These are phyloP conservation scores for Flaveria floridana DNA, from an alignment of 140 eudicot species.

Conservation along the genomic window DNA sequence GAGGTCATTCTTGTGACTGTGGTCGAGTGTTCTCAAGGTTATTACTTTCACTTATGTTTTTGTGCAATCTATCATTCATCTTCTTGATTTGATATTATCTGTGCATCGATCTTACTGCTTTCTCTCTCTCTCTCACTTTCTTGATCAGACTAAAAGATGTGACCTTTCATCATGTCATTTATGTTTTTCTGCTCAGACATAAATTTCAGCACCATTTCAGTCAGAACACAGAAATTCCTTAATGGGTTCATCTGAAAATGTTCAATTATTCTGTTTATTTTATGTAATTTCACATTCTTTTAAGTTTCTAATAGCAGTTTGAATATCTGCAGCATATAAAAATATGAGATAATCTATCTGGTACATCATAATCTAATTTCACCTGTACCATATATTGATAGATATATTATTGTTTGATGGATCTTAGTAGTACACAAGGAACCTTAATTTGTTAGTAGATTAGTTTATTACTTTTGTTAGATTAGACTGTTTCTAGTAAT, in stretches of 20 bases:
- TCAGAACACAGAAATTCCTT: slow-evolving; percentile 36
- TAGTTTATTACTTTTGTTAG: slow-evolving; percentile 13
- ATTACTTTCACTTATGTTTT: not conserved
- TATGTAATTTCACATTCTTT: slow-evolving; percentile 28
- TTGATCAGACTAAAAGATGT: slow-evolving; percentile 32
- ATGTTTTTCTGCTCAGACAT: slow-evolving; percentile 37
- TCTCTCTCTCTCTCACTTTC: slow-evolving; percentile 28
- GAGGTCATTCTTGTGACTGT: slow-evolving; percentile 81
- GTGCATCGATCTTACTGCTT: slow-evolving; percentile 27
- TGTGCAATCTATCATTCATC: not conserved
- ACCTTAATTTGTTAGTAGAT: not conserved
- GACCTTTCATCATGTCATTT: slow-evolving; percentile 42
- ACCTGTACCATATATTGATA: no score
- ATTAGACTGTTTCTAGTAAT: slow-evolving; percentile 12
- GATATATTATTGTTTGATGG: no score
- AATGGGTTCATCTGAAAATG: slow-evolving; percentile 23
- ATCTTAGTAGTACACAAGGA: no score
- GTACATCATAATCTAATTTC: slow-evolving; percentile 15
- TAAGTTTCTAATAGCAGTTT: slow-evolving; percentile 14
- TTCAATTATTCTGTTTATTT: slow-evolving; percentile 35
- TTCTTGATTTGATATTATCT: slow-evolving; percentile 28
- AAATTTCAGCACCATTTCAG: slow-evolving; percentile 45
- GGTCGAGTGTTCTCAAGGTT: slow-evolving; percentile 82
- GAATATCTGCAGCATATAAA: not conserved
- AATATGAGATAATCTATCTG: slow-evolving; percentile 1